Evolutionary conservation across 2,329 filamentous ascomycete species (phyloP).

Genomic region (Neocatenulostroma microsporum): DNA sequence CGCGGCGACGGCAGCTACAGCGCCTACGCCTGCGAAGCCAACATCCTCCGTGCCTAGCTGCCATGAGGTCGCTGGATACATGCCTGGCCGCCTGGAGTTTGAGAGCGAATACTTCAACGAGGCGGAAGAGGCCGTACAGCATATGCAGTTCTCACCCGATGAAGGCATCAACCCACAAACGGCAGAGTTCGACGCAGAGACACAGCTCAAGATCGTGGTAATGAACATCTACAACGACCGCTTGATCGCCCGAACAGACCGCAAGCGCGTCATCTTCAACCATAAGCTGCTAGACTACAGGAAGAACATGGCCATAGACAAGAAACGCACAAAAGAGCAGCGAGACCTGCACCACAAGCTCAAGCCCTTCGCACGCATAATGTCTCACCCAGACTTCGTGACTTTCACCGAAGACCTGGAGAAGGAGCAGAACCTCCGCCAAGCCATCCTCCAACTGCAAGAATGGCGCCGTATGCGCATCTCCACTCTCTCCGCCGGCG

Average conservation of each 20-base stretch:
- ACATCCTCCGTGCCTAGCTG: conserved; percentile 92
- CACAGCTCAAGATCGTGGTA: conserved; percentile 93
- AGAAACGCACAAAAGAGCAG: conserved; percentile 94
- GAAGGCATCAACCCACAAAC: conserved; percentile 82
- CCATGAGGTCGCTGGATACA: conserved; percentile 97
- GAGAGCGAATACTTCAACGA: conserved; percentile 98
- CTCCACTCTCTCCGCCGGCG: conserved; percentile 73
- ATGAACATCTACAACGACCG: conserved; percentile 98
- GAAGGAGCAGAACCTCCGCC: conserved; percentile 82
- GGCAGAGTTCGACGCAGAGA: conserved; percentile 84
- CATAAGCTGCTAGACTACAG: conserved; percentile 89
- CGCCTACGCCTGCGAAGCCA: conserved; percentile 81
- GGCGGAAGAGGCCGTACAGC: conserved; percentile 93
- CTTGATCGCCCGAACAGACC: conserved; percentile 79
- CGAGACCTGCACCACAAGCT: conserved; percentile 83
- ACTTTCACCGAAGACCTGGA: conserved; percentile 75
- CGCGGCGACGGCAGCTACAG: conserved; percentile 72
- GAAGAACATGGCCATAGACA: conserved; percentile 81
- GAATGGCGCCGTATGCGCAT: conserved; percentile 87
- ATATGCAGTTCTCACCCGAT: conserved; percentile 96
- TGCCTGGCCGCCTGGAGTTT: conserved; percentile 95
- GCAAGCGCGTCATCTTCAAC: conserved; percentile 95
- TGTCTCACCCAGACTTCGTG: conserved; percentile 89
- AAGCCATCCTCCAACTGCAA: conserved; percentile 83
- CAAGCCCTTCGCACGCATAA: conserved; percentile 93